Evolutionary conservation across 345 rosid species (phyloP).

Genomic region (Triadica sebifera): DNA sequence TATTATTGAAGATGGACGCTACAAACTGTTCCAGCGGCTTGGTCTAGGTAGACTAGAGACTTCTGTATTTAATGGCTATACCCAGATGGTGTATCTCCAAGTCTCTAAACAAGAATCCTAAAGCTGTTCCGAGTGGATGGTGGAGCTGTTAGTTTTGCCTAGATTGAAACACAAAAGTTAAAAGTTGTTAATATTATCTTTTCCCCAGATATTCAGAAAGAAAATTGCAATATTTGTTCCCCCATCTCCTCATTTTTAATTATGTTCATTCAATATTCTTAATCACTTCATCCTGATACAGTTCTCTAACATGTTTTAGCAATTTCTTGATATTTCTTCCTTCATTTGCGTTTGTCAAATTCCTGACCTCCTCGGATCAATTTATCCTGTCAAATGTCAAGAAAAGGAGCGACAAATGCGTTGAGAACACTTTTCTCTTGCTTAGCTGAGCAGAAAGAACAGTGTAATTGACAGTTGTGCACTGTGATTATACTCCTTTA

Average conservation of each 20-base stretch:
- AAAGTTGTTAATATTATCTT: conserved; percentile 31
- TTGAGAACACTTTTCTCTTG: too few relatives aligned
- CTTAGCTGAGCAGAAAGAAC: too few relatives aligned
- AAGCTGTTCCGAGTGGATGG: conserved; percentile 23
- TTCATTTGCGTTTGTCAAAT: not conserved
- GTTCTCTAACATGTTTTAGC: not conserved
- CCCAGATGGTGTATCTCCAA: conserved; percentile 94
- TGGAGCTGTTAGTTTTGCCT: conserved; percentile 16
- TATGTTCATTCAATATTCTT: not conserved
- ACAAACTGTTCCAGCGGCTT: conserved; percentile 66
- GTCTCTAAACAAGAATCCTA: conserved; percentile 59
- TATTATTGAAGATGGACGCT: conserved; percentile 83
- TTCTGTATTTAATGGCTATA: conserved; percentile 90
- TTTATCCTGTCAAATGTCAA: not conserved
- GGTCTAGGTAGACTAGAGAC: conserved; percentile 69
- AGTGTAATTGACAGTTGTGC: too few relatives aligned
- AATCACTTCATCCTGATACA: not conserved
- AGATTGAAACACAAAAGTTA: conserved; percentile 7
- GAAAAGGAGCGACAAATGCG: too few relatives aligned
- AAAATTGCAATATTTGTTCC: not conserved
- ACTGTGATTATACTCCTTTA: too few relatives aligned
- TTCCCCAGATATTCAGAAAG: conserved; percentile 10
- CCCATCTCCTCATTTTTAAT: not conserved
- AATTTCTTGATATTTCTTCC: not conserved
- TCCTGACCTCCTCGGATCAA: not conserved